Evolutionary conservation across 1,284 basidiomycete genomes (phyloP), one percentile per base, ranked within the genome.

Genomic region (Fomitopsis pinicola): DNA sequence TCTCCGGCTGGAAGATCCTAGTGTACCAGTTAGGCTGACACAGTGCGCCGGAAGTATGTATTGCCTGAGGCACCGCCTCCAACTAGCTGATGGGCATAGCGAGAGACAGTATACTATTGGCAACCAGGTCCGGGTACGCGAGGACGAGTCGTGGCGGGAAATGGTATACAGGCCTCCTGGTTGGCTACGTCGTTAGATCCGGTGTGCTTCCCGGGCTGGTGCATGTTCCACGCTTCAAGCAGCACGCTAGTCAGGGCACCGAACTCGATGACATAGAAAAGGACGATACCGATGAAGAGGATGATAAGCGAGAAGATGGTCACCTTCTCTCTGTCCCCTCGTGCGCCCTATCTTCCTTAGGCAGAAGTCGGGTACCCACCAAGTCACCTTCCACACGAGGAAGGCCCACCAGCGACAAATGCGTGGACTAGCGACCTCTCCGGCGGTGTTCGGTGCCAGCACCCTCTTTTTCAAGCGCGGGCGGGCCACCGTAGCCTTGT

Each of bases 301-400:
- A 91, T 81, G 72, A 99, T 97, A 71, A 98, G 84, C 74, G 88
- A 81, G 77, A 89, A 95, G 66, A 97, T 95, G 1, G 96, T 87
- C 50, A 98, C 76, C 77, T 99, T 99, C 75, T 99, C 97, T 60
- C 97, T 95, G 92, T 3, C 97, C 89, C 74, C 97, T 97, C 96
- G 98, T 98, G 45, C 92, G 82, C 0, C 97, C 96, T 17, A 97
- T 58, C 36, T 79, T 77, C 12, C 75, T 78, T 14, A 95, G 80
- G 26, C 91, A 70, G 71, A 91, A 88, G 7, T 81, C 79, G 0
- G 97, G 97, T 10, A 97, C 88, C 83, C 85, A 92, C 79, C 86
- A 97, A 0, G 97, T 98, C 22, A 84, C 77, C 0, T 78, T 62
- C 93, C 93, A 95, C 4, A 95, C 88, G 3, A 88, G 72, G 66